Conservation (phyloP, 2,329 filamentous ascomycete species). For the Penicillium occitanis region DNA sequence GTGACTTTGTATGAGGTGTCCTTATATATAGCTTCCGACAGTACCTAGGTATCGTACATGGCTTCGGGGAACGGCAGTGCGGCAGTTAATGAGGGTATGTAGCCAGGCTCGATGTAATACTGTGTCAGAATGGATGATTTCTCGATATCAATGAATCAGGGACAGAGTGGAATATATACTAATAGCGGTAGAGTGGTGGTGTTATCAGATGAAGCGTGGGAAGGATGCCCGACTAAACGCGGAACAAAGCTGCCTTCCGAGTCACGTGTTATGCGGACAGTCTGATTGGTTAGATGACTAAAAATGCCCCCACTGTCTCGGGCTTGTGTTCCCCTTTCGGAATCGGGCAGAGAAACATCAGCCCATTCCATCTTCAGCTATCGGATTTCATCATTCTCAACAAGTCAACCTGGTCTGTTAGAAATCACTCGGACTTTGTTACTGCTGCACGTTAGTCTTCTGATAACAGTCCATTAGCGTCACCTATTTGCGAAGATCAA, state of each 20-base stretch:
- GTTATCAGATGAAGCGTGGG: not conserved
- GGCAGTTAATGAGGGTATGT: not conserved
- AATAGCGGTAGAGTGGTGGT: not conserved
- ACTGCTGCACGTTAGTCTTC: not conserved
- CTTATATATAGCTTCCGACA: too few species aligned
- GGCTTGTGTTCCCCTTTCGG: conserved; percentile 15
- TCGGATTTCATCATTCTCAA: not conserved
- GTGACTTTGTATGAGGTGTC: not conserved
- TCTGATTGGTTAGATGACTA: not conserved
- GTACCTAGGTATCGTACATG: not conserved
- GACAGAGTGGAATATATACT: not conserved
- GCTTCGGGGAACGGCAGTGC: not conserved
- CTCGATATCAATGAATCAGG: not conserved
- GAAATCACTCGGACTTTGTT: not conserved
- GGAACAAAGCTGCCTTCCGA: not conserved
- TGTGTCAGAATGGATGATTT: too few species aligned
- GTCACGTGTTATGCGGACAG: not conserved
- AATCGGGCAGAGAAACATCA: conserved; percentile 3
- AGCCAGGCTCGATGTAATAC: not conserved
- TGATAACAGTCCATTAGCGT: not conserved
- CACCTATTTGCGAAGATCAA: not conserved
- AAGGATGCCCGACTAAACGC: not conserved
- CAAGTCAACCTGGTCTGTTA: not conserved
- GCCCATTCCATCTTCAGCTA: not conserved
- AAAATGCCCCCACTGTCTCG: not conserved